Conservation (phyloP, 2,329 filamentous ascomycete species). For the Hypoxylon sp. region DNA sequence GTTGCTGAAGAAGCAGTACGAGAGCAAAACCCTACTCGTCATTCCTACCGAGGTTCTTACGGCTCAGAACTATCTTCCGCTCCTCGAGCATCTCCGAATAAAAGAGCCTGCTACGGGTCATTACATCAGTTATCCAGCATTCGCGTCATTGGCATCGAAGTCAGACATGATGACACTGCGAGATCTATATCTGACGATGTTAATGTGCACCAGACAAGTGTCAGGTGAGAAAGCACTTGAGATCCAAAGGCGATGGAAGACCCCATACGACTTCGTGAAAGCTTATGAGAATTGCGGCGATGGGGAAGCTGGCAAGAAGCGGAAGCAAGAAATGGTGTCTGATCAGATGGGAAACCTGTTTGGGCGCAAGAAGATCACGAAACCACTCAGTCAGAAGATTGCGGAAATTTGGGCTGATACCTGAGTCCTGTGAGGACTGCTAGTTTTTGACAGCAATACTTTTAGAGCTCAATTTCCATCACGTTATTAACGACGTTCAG, state of each 20-base stretch:
- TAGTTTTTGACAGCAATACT: background rate
- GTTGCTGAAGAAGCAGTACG: slow-evolving; percentile 76
- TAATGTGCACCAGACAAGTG: slow-evolving; percentile 84
- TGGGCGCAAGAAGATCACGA: slow-evolving; percentile 78
- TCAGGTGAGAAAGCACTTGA: slow-evolving; percentile 84
- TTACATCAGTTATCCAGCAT: slow-evolving; percentile 78
- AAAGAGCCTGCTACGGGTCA: slow-evolving; percentile 66
- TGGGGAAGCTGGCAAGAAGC: slow-evolving; percentile 67
- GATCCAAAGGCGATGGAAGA: slow-evolving; percentile 84
- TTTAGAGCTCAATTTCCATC: background rate
- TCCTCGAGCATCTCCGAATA: slow-evolving; percentile 71
- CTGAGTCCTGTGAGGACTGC: slow-evolving; percentile 40
- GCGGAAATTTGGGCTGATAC: slow-evolving; percentile 79
- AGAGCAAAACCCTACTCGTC: slow-evolving; percentile 69
- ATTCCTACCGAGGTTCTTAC: slow-evolving; percentile 77
- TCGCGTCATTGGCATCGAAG: slow-evolving; percentile 81
- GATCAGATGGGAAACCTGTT: slow-evolving; percentile 70
- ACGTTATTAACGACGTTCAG: background rate
- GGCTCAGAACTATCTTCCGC: slow-evolving; percentile 74
- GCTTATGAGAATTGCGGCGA: slow-evolving; percentile 73
- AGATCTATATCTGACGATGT: slow-evolving; percentile 86
- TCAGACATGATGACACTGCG: slow-evolving; percentile 80
- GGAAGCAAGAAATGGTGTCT: slow-evolving; percentile 73
- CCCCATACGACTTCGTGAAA: slow-evolving; percentile 78
- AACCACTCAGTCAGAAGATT: slow-evolving; percentile 76